Evolutionary conservation across 805 yeast species (phyloP).

Genomic region (Brettanomyces anomalus): DNA sequence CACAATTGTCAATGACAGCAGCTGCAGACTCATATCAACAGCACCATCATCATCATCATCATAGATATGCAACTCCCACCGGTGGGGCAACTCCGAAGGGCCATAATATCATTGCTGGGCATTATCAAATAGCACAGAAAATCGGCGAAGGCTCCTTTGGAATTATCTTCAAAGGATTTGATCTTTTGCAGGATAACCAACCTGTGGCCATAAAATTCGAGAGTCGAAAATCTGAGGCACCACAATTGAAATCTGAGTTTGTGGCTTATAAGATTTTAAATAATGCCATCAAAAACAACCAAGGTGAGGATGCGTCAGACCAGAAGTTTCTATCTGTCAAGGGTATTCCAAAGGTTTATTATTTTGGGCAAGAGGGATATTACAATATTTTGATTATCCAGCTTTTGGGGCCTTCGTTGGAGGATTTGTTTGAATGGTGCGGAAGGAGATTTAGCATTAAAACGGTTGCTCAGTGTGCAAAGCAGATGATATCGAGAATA

Average conservation of each 20-base stretch:
- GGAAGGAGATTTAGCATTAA: conserved; percentile 64
- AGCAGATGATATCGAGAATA: conserved; percentile 67
- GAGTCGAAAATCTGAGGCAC: conserved; percentile 74
- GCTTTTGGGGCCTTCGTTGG: conserved; percentile 74
- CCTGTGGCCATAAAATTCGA: conserved; percentile 74
- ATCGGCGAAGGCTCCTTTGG: conserved; percentile 88
- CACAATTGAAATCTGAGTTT: conserved; percentile 75
- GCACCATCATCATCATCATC: conserved; percentile 3
- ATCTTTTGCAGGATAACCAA: conserved; percentile 48
- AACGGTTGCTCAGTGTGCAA: conserved; percentile 67
- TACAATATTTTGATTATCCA: conserved; percentile 73
- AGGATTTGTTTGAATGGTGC: conserved; percentile 84
- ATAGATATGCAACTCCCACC: not conserved
- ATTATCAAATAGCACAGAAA: conserved; percentile 73
- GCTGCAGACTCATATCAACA: not conserved
- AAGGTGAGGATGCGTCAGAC: conserved; percentile 17
- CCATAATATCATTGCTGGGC: conserved; percentile 39
- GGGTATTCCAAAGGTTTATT: conserved; percentile 79
- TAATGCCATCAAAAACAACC: conserved; percentile 34
- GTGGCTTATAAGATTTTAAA: conserved; percentile 66
- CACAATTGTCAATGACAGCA: no score
- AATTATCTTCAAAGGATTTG: conserved; percentile 73
- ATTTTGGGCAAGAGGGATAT: conserved; percentile 79
- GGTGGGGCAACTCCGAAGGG: not conserved
- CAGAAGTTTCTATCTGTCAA: conserved; percentile 23